Conservation (phyloP, 306 rosid species). For the Erythrophleum fordii region DNA sequence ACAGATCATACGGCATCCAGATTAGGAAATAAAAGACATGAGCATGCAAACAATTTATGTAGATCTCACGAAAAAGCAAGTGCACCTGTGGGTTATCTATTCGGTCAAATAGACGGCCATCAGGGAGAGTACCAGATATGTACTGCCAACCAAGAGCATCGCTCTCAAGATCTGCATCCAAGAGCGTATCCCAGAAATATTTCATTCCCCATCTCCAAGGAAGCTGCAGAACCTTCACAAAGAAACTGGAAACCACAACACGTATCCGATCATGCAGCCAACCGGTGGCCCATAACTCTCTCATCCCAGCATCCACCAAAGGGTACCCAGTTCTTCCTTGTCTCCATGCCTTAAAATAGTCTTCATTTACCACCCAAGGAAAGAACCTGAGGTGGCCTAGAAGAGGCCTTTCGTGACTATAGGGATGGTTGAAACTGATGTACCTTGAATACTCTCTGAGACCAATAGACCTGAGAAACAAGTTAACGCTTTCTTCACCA, state of each 20-base stretch:
- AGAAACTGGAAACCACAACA: slow-evolving; percentile 93
- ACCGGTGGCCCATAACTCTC: slow-evolving; percentile 98
- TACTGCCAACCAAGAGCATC: slow-evolving; percentile 99
- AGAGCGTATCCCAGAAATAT: slow-evolving; percentile 97
- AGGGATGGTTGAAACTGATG: slow-evolving; percentile 86
- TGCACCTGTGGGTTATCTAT: slow-evolving; percentile 97
- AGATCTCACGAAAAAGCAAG: slow-evolving; percentile 14
- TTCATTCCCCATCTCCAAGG: slow-evolving; percentile 99
- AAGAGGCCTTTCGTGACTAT: slow-evolving; percentile 85
- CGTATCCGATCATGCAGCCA: slow-evolving; percentile 96
- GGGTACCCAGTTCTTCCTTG: slow-evolving; percentile 99
- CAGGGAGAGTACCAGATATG: slow-evolving; percentile 89
- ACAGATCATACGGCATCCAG: background rate
- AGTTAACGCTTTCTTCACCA: slow-evolving; percentile 88
- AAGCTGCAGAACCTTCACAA: slow-evolving; percentile 94
- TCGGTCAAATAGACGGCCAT: slow-evolving; percentile 87
- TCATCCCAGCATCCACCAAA: slow-evolving; percentile 98
- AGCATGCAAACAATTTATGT: slow-evolving; percentile 26
- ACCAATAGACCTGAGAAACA: slow-evolving; percentile 89
- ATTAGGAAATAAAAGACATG: slow-evolving; percentile 1
- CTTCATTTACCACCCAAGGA: slow-evolving; percentile 81
- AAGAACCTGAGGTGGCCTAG: slow-evolving; percentile 86
- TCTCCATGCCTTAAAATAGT: slow-evolving; percentile 90
- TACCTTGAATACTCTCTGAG: slow-evolving; percentile 93
- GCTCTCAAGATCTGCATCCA: slow-evolving; percentile 96